phyloP scores from a whole-genome alignment of 2,329 filamentous ascomycete species.

The Xylaria sp. region DNA sequence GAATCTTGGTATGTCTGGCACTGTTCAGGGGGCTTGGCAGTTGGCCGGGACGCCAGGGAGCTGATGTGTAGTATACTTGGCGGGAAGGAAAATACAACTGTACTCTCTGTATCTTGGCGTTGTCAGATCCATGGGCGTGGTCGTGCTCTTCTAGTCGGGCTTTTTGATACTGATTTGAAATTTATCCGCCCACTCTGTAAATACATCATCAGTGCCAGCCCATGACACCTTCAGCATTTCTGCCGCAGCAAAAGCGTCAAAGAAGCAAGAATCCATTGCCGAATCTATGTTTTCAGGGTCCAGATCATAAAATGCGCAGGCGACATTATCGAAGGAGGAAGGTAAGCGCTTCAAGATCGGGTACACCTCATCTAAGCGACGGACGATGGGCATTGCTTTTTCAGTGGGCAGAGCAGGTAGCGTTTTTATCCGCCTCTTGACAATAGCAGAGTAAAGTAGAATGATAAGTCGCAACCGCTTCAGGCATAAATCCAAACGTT shows the following conservation, averaged over 20 bases:
- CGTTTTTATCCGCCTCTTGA: slow-evolving; percentile 74
- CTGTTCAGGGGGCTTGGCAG: neutral
- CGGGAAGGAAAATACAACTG: neutral
- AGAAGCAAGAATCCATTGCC: slow-evolving; percentile 68
- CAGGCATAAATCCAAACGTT: slow-evolving; percentile 71
- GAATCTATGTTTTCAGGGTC: slow-evolving; percentile 67
- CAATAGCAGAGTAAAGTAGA: slow-evolving; percentile 74
- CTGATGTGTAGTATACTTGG: neutral
- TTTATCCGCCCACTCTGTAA: slow-evolving; percentile 77
- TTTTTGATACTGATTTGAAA: slow-evolving; percentile 65
- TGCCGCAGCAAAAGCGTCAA: slow-evolving; percentile 65
- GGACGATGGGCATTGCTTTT: slow-evolving; percentile 48
- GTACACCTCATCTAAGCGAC: slow-evolving; percentile 66
- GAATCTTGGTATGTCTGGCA: neutral
- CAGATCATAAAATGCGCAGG: slow-evolving; percentile 76
- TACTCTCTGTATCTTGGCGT: neutral
- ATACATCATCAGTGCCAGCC: slow-evolving; percentile 76
- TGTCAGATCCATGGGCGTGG: neutral
- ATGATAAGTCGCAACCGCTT: slow-evolving; percentile 73
- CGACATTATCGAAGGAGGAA: slow-evolving; percentile 75
- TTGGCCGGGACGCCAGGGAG: neutral
- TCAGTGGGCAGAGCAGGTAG: slow-evolving; percentile 57
- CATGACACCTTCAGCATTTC: slow-evolving; percentile 68
- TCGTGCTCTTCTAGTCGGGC: slow-evolving; percentile 40
- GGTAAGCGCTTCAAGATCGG: slow-evolving; percentile 68